Percentiles rank a stretch among this genome's conserved stretches.
phyloP scores from a whole-genome alignment of 1,284 basidiomycete species.

The Ustilago esculenta region DNA sequence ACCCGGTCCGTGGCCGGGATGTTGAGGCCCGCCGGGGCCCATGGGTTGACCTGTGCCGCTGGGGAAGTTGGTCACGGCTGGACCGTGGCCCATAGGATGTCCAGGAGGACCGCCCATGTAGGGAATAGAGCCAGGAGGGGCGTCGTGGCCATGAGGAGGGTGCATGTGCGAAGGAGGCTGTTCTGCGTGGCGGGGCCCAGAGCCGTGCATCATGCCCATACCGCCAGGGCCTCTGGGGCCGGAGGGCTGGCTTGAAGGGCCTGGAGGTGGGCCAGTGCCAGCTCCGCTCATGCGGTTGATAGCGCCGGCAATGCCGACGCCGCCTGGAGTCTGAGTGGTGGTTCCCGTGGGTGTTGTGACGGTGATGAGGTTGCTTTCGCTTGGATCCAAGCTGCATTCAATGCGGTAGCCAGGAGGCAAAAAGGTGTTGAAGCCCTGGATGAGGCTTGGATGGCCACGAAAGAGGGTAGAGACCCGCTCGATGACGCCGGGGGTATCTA shows the following conservation, averaged over 20 bases:
- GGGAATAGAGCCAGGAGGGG: slow-evolving; percentile 25
- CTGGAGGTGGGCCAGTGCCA: slow-evolving; percentile 22
- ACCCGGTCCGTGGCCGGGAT: slow-evolving; percentile 33
- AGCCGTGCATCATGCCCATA: slow-evolving; percentile 42
- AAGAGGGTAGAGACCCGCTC: slow-evolving; percentile 95
- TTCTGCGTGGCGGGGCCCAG: slow-evolving; percentile 39
- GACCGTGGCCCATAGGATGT: slow-evolving; percentile 30
- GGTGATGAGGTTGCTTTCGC: slow-evolving; percentile 82
- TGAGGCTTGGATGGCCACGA: slow-evolving; percentile 89
- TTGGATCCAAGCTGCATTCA: slow-evolving; percentile 76
- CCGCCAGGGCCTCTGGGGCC: slow-evolving; percentile 33
- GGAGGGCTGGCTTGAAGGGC: slow-evolving; percentile 22
- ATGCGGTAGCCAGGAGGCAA: slow-evolving; percentile 96
- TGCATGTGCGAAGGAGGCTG: slow-evolving; percentile 43
- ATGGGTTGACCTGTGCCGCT: slow-evolving; percentile 26
- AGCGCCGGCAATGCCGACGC: slow-evolving; percentile 61
- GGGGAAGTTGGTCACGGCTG: slow-evolving; percentile 21
- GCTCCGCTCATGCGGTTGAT: slow-evolving; percentile 61
- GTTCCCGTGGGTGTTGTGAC: slow-evolving; percentile 93
- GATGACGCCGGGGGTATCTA: slow-evolving; percentile 98
- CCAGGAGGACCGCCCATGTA: slow-evolving; percentile 37
- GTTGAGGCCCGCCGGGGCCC: slow-evolving; percentile 36
- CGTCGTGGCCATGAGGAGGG: slow-evolving; percentile 31
- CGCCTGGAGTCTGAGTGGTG: slow-evolving; percentile 71
- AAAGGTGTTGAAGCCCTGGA: slow-evolving; percentile 99